Conservation (phyloP, 2,329 filamentous ascomycete genomes). For the Pseudogymnoascus sp. region DNA sequence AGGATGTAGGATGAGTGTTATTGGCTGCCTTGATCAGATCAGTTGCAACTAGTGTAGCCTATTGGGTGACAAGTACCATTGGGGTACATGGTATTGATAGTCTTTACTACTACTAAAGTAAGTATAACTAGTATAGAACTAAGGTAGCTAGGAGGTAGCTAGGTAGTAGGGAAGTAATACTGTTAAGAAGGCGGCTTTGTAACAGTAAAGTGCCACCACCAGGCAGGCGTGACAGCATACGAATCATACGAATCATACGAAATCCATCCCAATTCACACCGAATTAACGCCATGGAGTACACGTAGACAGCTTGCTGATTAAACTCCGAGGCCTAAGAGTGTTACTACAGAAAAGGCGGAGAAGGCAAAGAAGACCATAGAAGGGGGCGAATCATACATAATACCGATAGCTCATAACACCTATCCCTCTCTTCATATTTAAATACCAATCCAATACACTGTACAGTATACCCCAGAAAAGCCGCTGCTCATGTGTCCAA, state of each 20-base stretch:
- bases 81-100: background rate
- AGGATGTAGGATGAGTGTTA: background rate
- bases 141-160: too few relatives aligned
- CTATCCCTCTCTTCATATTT: background rate
- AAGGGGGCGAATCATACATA: background rate
- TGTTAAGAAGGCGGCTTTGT: background rate
- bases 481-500: background rate
- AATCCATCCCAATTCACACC: background rate
- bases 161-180: background rate
- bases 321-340: background rate
- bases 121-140: background rate
- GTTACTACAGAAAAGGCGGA: background rate
- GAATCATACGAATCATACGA: background rate
- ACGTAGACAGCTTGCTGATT: background rate
- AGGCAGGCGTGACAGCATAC: conserved; percentile 5
- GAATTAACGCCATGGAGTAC: background rate
- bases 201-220: background rate
- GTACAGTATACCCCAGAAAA: background rate
- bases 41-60: background rate
- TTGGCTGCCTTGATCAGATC: background rate
- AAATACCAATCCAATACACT: background rate
- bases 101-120: background rate
- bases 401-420: background rate
- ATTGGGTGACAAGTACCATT: background rate
- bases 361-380: background rate